Evolutionary conservation across 148 eudicot genomes (phyloP).

Genomic region (Nyssa sinensis): DNA sequence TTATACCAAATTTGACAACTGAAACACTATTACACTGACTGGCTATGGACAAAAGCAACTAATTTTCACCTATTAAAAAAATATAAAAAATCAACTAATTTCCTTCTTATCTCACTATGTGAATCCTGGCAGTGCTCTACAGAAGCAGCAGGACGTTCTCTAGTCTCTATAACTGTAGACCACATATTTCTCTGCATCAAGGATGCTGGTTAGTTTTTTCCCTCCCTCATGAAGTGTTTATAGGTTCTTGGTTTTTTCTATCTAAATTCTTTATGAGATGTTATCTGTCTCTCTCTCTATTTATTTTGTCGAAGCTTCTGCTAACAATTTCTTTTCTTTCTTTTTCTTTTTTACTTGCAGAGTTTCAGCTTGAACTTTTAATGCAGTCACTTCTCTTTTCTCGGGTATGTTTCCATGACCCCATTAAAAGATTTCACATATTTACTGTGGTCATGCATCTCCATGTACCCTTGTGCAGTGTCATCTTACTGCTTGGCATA

Average conservation of each 20-base stretch:
- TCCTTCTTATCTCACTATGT: conserved; percentile 16
- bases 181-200: conserved; percentile 83
- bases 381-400: conserved; percentile 92
- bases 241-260: not conserved
- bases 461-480: not conserved
- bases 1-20: not conserved
- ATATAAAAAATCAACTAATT: conserved; percentile 2
- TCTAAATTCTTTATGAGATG: not conserved
- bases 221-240: conserved; percentile 6
- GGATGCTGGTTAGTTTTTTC: conserved; percentile 68
- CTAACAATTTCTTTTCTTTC: too few relatives aligned
- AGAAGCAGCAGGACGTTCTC: conserved; percentile 91
- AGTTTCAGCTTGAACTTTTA: conserved; percentile 88
- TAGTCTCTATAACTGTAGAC: conserved; percentile 78
- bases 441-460: not conserved
- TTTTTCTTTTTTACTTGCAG: conserved; percentile 52
- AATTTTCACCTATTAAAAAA: too few relatives aligned
- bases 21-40: not conserved
- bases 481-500: not conserved
- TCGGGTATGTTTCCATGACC: conserved; percentile 51
- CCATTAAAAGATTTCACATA: not conserved
- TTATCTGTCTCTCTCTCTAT: not conserved
- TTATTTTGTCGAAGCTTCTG: conserved; percentile 10
- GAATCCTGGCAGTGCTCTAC: conserved; percentile 57
- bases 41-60: not conserved